Conservation (phyloP, 2,329 filamentous ascomycete genomes). For the Ploettnerulaceae sp. region DNA sequence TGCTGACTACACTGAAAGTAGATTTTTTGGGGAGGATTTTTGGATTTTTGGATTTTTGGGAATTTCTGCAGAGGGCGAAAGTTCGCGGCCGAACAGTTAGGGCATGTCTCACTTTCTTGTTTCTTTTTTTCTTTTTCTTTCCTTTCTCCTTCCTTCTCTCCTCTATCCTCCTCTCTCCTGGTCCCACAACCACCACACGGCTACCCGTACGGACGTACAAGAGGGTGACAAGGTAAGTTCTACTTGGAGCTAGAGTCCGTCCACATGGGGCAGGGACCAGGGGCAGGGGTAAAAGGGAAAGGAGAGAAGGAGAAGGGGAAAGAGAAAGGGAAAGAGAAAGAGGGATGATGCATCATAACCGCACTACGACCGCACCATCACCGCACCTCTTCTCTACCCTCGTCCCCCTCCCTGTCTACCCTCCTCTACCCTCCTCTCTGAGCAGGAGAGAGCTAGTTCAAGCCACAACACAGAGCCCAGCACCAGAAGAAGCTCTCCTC, state of each 20-base stretch:
- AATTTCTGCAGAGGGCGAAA: no score
- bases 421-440: no score
- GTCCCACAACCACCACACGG: neutral
- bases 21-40: neutral
- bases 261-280: neutral
- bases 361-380: neutral
- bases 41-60: no score
- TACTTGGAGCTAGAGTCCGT: neutral
- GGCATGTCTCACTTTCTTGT: conserved; percentile 9
- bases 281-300: neutral
- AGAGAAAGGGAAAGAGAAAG: neutral
- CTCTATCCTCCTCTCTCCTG: neutral
- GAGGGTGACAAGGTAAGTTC: no score
- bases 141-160: no score
- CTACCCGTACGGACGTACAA: no score
- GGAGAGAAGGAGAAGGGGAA: neutral
- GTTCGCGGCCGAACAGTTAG: neutral
- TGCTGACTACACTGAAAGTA: no score
- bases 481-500: no score
- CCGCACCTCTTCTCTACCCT: neutral
- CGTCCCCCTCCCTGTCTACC: neutral
- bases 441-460: no score
- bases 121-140: no score
- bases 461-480: neutral
- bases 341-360: no score